Evolutionary conservation across 78 protist species (phyloP).

Genomic region (Salpingoeca rosetta): DNA sequence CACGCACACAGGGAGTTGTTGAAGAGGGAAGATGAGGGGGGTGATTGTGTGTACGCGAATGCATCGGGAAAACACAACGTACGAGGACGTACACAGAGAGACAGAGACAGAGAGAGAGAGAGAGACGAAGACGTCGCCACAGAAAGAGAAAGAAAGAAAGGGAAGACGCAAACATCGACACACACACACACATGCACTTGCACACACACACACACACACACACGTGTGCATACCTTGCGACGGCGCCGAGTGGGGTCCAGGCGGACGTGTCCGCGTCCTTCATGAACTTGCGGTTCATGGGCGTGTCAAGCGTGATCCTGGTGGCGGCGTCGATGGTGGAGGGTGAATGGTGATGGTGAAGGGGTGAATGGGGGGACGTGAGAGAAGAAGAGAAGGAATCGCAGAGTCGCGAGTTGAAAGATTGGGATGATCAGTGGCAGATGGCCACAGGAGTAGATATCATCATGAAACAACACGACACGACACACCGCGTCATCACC

Average conservation of each 20-base stretch:
- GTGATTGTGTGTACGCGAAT: neutral
- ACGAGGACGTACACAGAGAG: too few relatives aligned
- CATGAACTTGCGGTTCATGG: conserved; percentile 73
- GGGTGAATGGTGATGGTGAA: too few relatives aligned
- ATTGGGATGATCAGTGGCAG: neutral
- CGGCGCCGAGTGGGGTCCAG: conserved; percentile 69
- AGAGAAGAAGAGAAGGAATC: neutral
- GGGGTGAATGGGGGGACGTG: too few relatives aligned
- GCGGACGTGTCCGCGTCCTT: conserved; percentile 57
- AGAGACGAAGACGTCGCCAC: too few relatives aligned
- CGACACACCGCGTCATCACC: too few relatives aligned
- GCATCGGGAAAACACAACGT: neutral
- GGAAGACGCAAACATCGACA: too few relatives aligned
- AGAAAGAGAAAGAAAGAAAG: too few relatives aligned
- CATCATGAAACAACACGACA: neutral
- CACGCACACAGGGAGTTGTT: too few relatives aligned
- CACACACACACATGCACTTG: too few relatives aligned
- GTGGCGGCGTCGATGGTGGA: neutral
- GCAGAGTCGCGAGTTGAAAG: neutral
- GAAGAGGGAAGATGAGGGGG: neutral
- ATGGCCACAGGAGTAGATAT: neutral
- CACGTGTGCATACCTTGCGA: conserved; percentile 12
- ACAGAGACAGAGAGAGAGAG: too few relatives aligned
- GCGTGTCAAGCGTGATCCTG: conserved; percentile 67
- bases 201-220: neutral